Base-by-base conservation (phyloP, 208 protist genomes). In the Naegleria lovaniensis region DNA sequence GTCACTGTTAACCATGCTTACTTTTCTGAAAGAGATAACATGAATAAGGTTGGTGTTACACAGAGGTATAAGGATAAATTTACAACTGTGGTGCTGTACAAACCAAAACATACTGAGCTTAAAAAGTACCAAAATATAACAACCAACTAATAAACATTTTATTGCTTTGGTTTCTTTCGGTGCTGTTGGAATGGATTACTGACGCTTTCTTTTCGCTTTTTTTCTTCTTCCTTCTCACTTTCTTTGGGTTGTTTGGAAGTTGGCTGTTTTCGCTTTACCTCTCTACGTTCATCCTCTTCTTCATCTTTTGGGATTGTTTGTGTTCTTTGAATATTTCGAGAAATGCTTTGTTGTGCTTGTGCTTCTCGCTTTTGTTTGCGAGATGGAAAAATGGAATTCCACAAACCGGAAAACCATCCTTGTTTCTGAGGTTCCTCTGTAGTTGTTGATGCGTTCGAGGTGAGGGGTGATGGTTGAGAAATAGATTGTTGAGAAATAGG, bases 1-100 rank as follows among this genome's bases (percentile, higher is more conserved):
- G 86, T 89, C 6, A 89, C 51, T 36, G 22, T 89, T 43, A 89
- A 89, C 41, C 86, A 89, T 89, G 16, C 51, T 11, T 89, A 89
- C 33, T 89, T 89, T 59, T 19, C 43, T 89, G 25, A 75, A 40
- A 39, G 51, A 48, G 51, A 89, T 39, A 43, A 36, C 5, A 76
- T 89, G 33, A 39, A 89, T 39, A 43, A 38, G 25, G 29, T 89
- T 89, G 86, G 86, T 76, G 33, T 89, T 5, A 76, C 86, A 33
- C 25, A 33, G 15, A 33, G 86, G 2, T 89, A 76, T 76, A 59
- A 43, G 58, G 43, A 59, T 4, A 89, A 89, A 13, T 89, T 76
- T 76, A 22, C 11, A 5, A 89, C 86, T 43, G 51, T n/a, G 41
- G 86, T 89, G 29, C 33, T 89, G 25, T 89, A 89, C 36, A 88